Conservation (phyloP, 306 rosid genomes). For the Glycine soja region DNA sequence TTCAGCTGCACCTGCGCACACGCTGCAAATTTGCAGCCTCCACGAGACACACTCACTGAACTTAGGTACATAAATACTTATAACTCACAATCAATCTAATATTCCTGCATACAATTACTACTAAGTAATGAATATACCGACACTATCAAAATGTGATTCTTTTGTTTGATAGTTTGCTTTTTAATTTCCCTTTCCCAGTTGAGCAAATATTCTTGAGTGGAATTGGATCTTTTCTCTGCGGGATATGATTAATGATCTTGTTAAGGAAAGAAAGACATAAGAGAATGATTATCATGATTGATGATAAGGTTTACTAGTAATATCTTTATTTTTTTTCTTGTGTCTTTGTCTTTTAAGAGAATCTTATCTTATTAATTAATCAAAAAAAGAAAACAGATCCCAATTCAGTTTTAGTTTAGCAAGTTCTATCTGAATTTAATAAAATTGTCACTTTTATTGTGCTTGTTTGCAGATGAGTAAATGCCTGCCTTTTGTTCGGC, state of each 20-base stretch:
- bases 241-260: background rate
- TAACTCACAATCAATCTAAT: background rate
- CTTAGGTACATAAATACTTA: background rate
- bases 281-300: background rate
- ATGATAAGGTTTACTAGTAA: background rate
- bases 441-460: too few species aligned
- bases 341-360: too few species aligned
- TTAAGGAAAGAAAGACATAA: background rate
- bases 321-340: background rate
- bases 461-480: too few species aligned
- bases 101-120: background rate
- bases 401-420: too few species aligned
- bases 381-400: too few species aligned
- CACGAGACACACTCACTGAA: background rate
- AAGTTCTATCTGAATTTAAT: too few species aligned
- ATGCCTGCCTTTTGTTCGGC: too few species aligned
- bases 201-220: background rate
- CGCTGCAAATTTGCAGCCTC: constrained; percentile 6
- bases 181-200: background rate
- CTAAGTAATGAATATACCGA: background rate
- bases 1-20: background rate
- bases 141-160: background rate
- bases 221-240: too few species aligned
- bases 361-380: too few species aligned
- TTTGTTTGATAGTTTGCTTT: background rate